Evolutionary conservation across 192 early-diverging fungal species (phyloP).

Genomic region (Coemansia sp.): DNA sequence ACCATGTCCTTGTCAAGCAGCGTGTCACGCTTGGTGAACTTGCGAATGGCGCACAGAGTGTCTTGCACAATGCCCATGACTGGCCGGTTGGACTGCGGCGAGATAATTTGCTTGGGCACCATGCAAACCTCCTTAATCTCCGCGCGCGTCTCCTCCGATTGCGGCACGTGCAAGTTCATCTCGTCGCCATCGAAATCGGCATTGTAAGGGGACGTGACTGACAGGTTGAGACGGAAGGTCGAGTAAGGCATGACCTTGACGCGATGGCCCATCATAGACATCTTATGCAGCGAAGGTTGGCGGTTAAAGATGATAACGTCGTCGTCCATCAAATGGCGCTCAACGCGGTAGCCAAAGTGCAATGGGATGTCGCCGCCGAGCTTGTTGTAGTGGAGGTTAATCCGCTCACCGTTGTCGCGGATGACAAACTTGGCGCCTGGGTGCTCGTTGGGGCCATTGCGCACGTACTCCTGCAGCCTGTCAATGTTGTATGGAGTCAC

Average conservation of each 20-base stretch:
- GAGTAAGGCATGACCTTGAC: conserved; percentile 98
- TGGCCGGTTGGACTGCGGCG: conserved; percentile 95
- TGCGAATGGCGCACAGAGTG: conserved; percentile 90
- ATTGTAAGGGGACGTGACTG: conserved; percentile 96
- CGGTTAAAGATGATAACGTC: conserved; percentile 99
- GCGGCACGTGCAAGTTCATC: conserved; percentile 99
- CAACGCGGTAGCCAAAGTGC: conserved; percentile 88
- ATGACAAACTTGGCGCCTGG: conserved; percentile 97
- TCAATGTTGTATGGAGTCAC: conserved; percentile 97
- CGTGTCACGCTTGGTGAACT: conserved; percentile 91
- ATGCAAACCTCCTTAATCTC: conserved; percentile 96
- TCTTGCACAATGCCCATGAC: conserved; percentile 99
- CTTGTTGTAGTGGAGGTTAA: conserved; percentile 85
- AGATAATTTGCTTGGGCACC: conserved; percentile 96
- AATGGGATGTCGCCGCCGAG: conserved; percentile 77
- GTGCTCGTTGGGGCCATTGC: conserved; percentile 87
- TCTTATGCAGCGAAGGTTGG: conserved; percentile 97
- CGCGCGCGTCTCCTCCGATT: conserved; percentile 92
- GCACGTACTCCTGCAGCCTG: conserved; percentile 77
- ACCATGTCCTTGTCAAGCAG: conserved; percentile 83
- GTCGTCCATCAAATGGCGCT: conserved; percentile 90
- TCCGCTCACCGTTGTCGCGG: conserved; percentile 87
- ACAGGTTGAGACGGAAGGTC: conserved; percentile 95
- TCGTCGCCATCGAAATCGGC: conserved; percentile 99
- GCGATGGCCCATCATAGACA: conserved; percentile 99